phyloP scores from a whole-genome alignment of 2,329 filamentous ascomycete genomes.

The Trematosphaeria pertusa region DNA sequence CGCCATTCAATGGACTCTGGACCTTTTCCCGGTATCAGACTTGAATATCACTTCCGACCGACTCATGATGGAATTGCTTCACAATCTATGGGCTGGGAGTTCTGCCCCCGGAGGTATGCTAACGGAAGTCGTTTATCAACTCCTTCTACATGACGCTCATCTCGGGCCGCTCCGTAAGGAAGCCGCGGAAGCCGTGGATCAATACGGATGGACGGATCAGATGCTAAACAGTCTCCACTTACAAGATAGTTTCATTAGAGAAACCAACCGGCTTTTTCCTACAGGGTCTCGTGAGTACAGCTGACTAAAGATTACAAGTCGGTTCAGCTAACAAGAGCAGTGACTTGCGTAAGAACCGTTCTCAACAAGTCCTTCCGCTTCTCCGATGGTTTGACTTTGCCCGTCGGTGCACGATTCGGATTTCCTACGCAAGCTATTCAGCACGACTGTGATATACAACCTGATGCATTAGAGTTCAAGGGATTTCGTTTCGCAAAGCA shows the following conservation, averaged over 20 bases:
- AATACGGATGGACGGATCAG: no score
- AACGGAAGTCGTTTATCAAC: neutral
- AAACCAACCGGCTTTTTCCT: constrained; percentile 2
- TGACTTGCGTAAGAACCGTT: neutral
- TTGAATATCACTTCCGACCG: no score
- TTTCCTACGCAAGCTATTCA: neutral
- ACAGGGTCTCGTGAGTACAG: neutral
- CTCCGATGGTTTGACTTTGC: constrained; percentile 3
- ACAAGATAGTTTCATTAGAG: constrained; percentile 2
- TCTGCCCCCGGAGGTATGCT: neutral
- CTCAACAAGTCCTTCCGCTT: neutral
- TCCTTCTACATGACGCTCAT: no score
- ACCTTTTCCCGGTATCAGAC: no score
- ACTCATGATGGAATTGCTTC: neutral
- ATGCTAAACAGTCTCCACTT: neutral
- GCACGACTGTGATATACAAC: neutral
- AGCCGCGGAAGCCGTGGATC: no score
- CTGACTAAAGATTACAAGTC: neutral
- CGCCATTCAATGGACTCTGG: no score
- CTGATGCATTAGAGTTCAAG: neutral
- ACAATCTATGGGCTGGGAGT: neutral
- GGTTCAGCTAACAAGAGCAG: no score
- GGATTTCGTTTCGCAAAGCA: neutral
- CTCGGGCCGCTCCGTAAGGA: no score
- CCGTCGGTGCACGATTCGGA: neutral